Evolutionary conservation across 257 asterid species (phyloP).

Genomic region (Rubia yunnanensis): DNA sequence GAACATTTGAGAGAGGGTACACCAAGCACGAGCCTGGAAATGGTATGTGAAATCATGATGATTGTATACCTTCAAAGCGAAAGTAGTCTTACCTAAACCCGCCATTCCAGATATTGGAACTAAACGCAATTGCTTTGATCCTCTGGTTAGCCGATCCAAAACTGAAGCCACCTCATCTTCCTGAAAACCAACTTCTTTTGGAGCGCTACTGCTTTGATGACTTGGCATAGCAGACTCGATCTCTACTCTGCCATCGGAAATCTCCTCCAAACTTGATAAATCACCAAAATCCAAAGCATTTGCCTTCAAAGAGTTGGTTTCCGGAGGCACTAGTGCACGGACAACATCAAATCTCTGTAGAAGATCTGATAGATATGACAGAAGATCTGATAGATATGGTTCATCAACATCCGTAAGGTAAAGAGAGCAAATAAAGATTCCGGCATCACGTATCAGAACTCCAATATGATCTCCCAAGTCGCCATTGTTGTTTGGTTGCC

Average conservation of each 20-base stretch:
- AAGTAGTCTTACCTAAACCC: slow-evolving; percentile 10
- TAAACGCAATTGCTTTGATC: not conserved
- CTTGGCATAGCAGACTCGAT: not conserved
- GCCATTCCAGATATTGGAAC: slow-evolving; percentile 7
- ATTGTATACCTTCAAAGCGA: slow-evolving; percentile 1
- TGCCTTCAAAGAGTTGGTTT: not conserved
- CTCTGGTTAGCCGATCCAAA: not conserved
- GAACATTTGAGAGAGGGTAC: slow-evolving; percentile 1
- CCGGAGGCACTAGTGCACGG: not conserved
- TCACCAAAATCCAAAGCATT: not conserved
- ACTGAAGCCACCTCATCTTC: not conserved
- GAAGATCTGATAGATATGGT: not conserved
- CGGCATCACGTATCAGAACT: not conserved
- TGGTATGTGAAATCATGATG: not conserved
- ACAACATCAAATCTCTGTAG: not conserved
- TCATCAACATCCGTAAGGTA: not conserved
- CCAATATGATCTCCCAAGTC: not conserved
- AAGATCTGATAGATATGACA: not conserved
- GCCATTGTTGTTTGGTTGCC: not conserved
- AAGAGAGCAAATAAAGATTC: not conserved
- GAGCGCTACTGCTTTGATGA: not conserved
- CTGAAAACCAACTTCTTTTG: not conserved
- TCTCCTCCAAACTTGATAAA: not conserved
- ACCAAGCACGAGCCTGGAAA: not conserved
- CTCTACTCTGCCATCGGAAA: not conserved